phyloP scores from a whole-genome alignment of 306 rosid species.

The Corylus heterophylla region DNA sequence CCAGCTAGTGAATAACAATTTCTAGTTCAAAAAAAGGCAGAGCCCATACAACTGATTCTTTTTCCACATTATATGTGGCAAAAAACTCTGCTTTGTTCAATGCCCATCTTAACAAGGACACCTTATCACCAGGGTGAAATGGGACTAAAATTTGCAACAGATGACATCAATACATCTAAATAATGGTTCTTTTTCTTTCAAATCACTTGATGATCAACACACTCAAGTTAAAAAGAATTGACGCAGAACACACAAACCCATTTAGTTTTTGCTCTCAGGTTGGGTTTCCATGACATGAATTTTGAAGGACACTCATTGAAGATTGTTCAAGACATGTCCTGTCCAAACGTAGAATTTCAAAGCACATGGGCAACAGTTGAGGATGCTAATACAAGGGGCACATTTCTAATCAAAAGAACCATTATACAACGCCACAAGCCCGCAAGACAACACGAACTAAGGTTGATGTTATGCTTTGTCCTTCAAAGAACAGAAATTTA shows the following conservation, averaged over 20 bases:
- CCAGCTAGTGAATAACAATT: neutral
- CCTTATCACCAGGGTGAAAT: no score
- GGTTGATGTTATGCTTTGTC: no score
- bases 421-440: neutral
- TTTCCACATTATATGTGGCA: neutral
- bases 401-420: neutral
- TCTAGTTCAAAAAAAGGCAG: neutral
- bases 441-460: neutral
- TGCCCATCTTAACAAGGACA: no score
- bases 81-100: no score
- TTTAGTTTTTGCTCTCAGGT: conserved; percentile 26
- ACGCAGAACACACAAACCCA: no score
- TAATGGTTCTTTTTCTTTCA: no score
- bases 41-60: neutral
- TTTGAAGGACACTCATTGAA: neutral
- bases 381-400: neutral
- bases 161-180: no score
- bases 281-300: neutral
- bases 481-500: no score
- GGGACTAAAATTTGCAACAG: no score
- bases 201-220: no score
- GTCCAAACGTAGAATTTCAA: neutral
- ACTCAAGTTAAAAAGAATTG: no score
- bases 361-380: neutral
- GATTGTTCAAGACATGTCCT: neutral